phyloP scores from a whole-genome alignment of 352 stramenopile genomes.

The Pythium folliculosum region DNA sequence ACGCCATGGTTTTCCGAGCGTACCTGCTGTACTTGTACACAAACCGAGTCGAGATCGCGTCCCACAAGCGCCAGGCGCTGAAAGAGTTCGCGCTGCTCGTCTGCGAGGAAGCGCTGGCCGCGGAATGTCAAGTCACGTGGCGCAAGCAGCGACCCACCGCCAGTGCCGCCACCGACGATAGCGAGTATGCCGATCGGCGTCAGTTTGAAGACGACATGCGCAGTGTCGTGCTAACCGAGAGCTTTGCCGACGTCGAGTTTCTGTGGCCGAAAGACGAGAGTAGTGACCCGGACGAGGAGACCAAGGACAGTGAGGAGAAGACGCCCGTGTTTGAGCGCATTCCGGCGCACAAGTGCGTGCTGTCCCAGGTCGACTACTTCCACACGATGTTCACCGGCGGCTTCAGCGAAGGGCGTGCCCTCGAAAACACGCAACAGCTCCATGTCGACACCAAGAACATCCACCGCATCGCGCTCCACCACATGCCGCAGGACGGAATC shows the following conservation, averaged over 20 bases:
- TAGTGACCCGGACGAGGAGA: constrained; percentile 20
- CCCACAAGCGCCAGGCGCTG: constrained; percentile 62
- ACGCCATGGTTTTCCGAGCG: constrained; percentile 60
- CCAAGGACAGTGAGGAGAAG: constrained; percentile 22
- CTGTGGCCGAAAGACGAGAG: constrained; percentile 50
- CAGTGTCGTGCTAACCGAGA: constrained; percentile 39
- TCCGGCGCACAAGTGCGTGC: constrained; percentile 68
- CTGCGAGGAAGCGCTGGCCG: constrained; percentile 48
- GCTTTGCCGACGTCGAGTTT: constrained; percentile 73
- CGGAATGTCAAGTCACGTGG: constrained; percentile 60
- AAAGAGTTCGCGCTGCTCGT: constrained; percentile 54
- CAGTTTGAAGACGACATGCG: constrained; percentile 66
- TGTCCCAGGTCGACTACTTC: constrained; percentile 82
- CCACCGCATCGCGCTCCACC: constrained; percentile 67
- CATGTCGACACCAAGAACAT: constrained; percentile 2
- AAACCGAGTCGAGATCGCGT: constrained; percentile 58
- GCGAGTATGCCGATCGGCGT: constrained; percentile 31
- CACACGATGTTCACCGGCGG: constrained; percentile 80
- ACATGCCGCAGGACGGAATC: constrained; percentile 75
- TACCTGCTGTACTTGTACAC: constrained; percentile 76
- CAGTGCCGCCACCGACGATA: constrained; percentile 10
- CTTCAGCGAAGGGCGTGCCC: constrained; percentile 63
- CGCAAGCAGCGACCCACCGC: constrained; percentile 33
- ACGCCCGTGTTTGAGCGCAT: constrained; percentile 34
- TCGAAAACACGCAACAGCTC: constrained; percentile 2